Evolutionary conservation across 495 filamentous ascomycete species (phyloP).

Genomic region (Hypoxylon intermedium): DNA sequence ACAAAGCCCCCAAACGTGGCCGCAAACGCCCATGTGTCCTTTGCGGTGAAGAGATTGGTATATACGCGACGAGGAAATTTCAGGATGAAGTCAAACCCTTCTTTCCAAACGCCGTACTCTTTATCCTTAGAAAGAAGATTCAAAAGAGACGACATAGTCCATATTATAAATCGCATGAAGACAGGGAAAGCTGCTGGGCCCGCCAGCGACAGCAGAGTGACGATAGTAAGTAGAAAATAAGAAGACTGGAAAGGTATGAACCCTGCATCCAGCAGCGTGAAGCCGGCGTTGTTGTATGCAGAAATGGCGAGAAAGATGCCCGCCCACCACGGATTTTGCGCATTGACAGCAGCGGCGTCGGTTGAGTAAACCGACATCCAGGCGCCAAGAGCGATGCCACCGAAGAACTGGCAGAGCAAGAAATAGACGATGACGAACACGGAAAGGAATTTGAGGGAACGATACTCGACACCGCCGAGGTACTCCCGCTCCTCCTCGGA

Average conservation of each 20-base stretch:
- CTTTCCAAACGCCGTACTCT: slow-evolving; percentile 45
- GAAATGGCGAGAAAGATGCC: slow-evolving; percentile 68
- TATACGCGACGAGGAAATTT: slow-evolving; percentile 75
- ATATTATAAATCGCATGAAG: slow-evolving; percentile 74
- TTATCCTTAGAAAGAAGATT: slow-evolving; percentile 48
- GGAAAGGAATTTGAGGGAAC: slow-evolving; percentile 68
- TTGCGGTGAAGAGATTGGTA: slow-evolving; percentile 74
- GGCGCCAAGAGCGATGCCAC: slow-evolving; percentile 68
- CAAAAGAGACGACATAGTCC: slow-evolving; percentile 57
- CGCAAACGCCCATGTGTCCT: slow-evolving; percentile 75
- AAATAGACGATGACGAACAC: slow-evolving; percentile 73
- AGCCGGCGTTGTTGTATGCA: slow-evolving; percentile 81
- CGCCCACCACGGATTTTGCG: slow-evolving; percentile 63
- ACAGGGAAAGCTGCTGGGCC: slow-evolving; percentile 75
- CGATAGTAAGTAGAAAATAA: slow-evolving; percentile 71
- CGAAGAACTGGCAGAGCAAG: slow-evolving; percentile 67
- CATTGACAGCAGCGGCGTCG: slow-evolving; percentile 62
- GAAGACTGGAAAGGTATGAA: slow-evolving; percentile 68
- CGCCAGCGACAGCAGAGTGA: slow-evolving; percentile 73
- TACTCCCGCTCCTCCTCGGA: slow-evolving; percentile 66
- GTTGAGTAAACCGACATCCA: slow-evolving; percentile 67
- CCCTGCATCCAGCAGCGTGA: slow-evolving; percentile 78
- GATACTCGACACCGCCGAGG: slow-evolving; percentile 75
- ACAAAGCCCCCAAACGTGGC: slow-evolving; percentile 70
- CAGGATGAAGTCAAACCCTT: slow-evolving; percentile 73